Conservation (phyloP, 805 yeast species). For the Candida dendrica region DNA sequence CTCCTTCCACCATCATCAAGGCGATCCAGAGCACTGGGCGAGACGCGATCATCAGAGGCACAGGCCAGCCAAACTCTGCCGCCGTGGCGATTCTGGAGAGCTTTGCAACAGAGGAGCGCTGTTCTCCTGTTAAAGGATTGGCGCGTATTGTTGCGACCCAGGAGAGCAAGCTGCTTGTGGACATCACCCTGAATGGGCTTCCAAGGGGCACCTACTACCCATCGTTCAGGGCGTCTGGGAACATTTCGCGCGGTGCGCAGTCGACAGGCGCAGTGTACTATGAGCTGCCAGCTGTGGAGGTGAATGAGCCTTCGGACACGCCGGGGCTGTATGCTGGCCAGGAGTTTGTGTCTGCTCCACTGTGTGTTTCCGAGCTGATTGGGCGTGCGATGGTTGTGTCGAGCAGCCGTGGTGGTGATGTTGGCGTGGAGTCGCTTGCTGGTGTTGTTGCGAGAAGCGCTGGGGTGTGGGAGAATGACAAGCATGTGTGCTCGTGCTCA, state of each 20-base stretch:
- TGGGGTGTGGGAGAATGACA: slow-evolving; percentile 94
- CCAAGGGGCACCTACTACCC: slow-evolving; percentile 61
- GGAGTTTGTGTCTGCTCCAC: slow-evolving; percentile 34
- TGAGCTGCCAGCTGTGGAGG: slow-evolving; percentile 23
- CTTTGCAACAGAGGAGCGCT: slow-evolving; percentile 34
- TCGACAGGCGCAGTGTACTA: slow-evolving; percentile 51
- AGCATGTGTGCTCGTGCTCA: slow-evolving; percentile 87
- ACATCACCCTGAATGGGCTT: slow-evolving; percentile 71
- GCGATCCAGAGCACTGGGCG: slow-evolving; percentile 69
- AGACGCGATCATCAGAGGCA: slow-evolving; percentile 89
- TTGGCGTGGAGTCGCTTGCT: slow-evolving; percentile 41
- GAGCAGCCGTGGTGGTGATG: slow-evolving; percentile 11
- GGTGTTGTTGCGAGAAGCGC: slow-evolving; percentile 96
- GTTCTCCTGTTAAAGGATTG: slow-evolving; percentile 70
- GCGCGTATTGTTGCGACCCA: slow-evolving; percentile 74
- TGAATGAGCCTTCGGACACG: slow-evolving; percentile 24
- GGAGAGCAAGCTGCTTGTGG: slow-evolving; percentile 52
- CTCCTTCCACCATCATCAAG: slow-evolving; percentile 70
- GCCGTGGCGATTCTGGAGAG: slow-evolving; percentile 87
- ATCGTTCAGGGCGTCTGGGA: slow-evolving; percentile 62
- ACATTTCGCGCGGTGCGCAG: slow-evolving; percentile 66
- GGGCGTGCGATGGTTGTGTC: slow-evolving; percentile 50
- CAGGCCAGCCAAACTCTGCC: slow-evolving; percentile 81
- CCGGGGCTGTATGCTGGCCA: slow-evolving; percentile 34
- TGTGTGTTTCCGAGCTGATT: slow-evolving; percentile 53